These are phyloP conservation scores for Monilinia aucupariae DNA, from an alignment of 2,329 filamentous ascomycete species.

Conservation along the genomic window DNA sequence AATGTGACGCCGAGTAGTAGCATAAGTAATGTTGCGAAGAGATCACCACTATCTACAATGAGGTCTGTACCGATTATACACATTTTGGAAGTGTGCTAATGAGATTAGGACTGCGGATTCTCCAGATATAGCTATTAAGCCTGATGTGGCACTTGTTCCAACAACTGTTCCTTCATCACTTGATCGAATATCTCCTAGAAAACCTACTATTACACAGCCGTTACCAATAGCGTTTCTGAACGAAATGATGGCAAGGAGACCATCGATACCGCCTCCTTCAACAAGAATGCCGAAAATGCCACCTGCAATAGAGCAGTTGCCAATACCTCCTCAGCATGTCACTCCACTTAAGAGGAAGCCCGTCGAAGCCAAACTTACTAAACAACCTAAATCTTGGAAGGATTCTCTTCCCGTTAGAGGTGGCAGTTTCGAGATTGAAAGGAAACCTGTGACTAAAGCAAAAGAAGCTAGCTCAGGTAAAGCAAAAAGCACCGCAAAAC, in stretches of 20 bases:
- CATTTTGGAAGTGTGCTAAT: constrained; percentile 12
- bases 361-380: neutral
- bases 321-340: neutral
- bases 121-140: constrained; percentile 26
- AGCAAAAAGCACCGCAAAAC: neutral
- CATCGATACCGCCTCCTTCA: constrained; percentile 14
- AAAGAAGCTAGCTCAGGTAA: neutral
- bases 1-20: constrained; percentile 30
- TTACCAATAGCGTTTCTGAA: constrained; percentile 23
- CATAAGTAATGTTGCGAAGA: constrained; percentile 27
- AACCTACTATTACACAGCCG: constrained; percentile 23
- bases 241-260: constrained; percentile 19
- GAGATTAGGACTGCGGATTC: constrained; percentile 25
- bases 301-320: neutral
- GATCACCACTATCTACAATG: constrained; percentile 29
- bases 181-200: constrained; percentile 23
- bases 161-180: constrained; percentile 25
- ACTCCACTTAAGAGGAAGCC: constrained; percentile 19
- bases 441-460: neutral
- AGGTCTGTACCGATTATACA: constrained; percentile 19
- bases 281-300: neutral
- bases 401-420: neutral
- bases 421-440: neutral
- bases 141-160: constrained; percentile 26
- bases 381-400: neutral